These are phyloP conservation scores for Proteromonas lacertae DNA, from an alignment of 352 stramenopile species.

Conservation along the genomic window DNA sequence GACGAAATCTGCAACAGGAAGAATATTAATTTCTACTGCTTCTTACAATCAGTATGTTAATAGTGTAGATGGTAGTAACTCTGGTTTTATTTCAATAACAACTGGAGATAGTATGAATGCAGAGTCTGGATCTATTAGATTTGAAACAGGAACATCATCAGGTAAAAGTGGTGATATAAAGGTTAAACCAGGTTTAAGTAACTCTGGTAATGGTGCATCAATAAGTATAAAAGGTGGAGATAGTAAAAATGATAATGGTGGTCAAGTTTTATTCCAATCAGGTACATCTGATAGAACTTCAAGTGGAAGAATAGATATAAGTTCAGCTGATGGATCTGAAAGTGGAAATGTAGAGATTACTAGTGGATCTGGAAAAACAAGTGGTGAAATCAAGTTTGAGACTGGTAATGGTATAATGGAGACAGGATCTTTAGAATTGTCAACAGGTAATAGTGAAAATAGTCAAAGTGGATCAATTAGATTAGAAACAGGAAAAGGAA, in stretches of 20 bases:
- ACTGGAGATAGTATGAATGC: background rate
- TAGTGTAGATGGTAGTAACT: background rate
- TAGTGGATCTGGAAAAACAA: too few relatives aligned
- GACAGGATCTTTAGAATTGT: background rate
- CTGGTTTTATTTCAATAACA: background rate
- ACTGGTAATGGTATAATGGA: background rate
- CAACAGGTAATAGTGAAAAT: background rate
- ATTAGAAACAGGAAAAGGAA: background rate
- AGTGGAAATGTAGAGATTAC: too few relatives aligned
- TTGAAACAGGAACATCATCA: background rate
- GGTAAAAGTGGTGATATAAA: slow-evolving; percentile 5
- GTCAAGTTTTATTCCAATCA: too few relatives aligned
- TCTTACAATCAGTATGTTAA: too few relatives aligned
- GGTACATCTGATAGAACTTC: too few relatives aligned
- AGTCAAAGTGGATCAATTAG: background rate
- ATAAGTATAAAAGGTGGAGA: too few relatives aligned
- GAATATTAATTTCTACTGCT: slow-evolving; percentile 6
- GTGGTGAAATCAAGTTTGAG: too few relatives aligned
- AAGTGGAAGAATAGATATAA: too few relatives aligned
- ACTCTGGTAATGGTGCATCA: background rate
- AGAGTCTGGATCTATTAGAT: background rate
- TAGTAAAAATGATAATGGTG: too few relatives aligned
- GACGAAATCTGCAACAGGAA: background rate
- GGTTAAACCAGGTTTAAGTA: slow-evolving; percentile 1
- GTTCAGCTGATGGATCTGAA: too few relatives aligned